Base-by-base conservation (phyloP, 2,329 filamentous ascomycete genomes). In the Arthrobotrys iridis region DNA sequence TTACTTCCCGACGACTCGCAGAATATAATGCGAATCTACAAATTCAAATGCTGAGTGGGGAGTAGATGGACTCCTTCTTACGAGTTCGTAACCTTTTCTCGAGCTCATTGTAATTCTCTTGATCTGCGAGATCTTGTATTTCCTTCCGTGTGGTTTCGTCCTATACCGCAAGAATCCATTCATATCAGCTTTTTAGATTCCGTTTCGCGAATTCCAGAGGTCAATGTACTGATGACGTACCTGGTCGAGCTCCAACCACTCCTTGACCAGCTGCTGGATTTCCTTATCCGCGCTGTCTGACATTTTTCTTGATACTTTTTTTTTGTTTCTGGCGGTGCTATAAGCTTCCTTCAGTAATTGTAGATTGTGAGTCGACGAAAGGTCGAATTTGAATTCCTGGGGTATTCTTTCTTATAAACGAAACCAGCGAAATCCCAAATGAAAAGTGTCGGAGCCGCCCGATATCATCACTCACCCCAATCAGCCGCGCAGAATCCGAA, bases 221-320 rank as follows among this genome's bases (percentile, higher is more conserved):
- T 28, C 37, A 59, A 11, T n/a, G 3, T 3, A 58, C 22, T n/a
- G 20, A 45, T 62, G 41, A 37, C 37, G 10, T 77, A 79, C 79
- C 71, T 77, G 77, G 55, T 80, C 79, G 7, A 79, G 62, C 48
- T 73, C 68, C 52, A 80, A 74, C 79, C 79, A 80, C 41, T 79
- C 64, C n/a, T 70, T n/a, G 30, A 68, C 64, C 0, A 76, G 50
- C 48, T 76, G 43, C 26, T 59, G 41, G 7, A 76, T 57, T 3
- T 64, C 52, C 41, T 67, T 67, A 33, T 62, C 70, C 28, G 59
- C 10, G 18, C 15, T 65, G 10, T 28, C 41, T 15, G 43, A 13
- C 55, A 64, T 59, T n/a, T 45, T 45, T 6, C 7, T 35, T 35
- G 18, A 59, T 59, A 11, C 5, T 48, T 48, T 48, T 15, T 15